A percentile compares a stretch with the other conserved stretches of the same genome.
Evolutionary conservation across 345 rosid genomes (phyloP).

Genomic region (Hypericum androsaemum): DNA sequence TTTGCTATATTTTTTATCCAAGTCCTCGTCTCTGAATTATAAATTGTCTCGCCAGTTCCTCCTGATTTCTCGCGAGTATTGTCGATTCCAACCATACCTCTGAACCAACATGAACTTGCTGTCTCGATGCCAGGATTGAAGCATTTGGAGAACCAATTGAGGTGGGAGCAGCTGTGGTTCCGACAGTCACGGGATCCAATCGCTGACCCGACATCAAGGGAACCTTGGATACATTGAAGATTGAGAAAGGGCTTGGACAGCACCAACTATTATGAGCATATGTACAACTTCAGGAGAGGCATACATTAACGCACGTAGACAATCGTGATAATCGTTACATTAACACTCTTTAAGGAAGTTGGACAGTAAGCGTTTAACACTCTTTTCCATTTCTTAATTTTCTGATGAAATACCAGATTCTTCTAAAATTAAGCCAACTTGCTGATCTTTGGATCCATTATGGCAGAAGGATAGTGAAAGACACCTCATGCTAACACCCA

Average conservation of each 20-base stretch:
- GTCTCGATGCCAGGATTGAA: conserved; percentile 41
- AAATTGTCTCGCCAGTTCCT: conserved; percentile 63
- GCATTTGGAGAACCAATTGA: conserved; percentile 77
- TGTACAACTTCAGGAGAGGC: no score
- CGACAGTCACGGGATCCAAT: conserved; percentile 42
- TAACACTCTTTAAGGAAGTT: no score
- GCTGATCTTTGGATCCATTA: no score
- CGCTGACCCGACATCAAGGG: conserved; percentile 43
- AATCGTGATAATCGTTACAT: no score
- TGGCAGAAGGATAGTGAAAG: no score
- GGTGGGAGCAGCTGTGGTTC: conserved; percentile 66
- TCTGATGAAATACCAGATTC: no score
- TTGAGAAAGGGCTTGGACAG: conserved; percentile 43
- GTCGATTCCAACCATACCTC: neutral
- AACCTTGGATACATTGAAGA: conserved; percentile 39
- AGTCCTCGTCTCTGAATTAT: neutral
- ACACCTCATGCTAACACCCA: no score
- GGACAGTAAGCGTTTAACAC: no score
- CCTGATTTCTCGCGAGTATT: conserved; percentile 64
- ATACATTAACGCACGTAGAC: no score
- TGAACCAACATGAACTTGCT: neutral
- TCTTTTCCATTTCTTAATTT: no score
- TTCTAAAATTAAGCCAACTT: no score
- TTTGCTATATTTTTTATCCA: conserved; percentile 8
- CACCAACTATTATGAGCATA: conserved; percentile 52